Percentiles rank a stretch among this genome's conserved stretches.
Evolutionary conservation across 176 grass and related monocot species (phyloP).

Genomic region (Paspalum vaginatum): DNA sequence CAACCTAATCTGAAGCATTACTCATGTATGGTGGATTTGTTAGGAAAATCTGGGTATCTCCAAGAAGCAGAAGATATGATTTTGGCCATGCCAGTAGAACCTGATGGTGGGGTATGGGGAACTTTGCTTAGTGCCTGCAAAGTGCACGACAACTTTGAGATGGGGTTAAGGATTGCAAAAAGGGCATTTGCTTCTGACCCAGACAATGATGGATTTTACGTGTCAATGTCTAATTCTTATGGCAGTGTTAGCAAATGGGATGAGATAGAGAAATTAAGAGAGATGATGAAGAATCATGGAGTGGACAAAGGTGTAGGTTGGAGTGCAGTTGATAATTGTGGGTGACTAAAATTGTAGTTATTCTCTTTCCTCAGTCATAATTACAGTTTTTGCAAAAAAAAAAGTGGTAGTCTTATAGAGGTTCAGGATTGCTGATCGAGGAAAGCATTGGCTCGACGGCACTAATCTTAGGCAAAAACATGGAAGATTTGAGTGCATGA

Average conservation of each 20-base stretch:
- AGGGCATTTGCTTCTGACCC: slow-evolving; percentile 59
- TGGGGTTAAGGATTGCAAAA: slow-evolving; percentile 67
- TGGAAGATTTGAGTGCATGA: not conserved
- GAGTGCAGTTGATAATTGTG: slow-evolving; percentile 52
- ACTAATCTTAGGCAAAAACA: not conserved
- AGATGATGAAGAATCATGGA: slow-evolving; percentile 57
- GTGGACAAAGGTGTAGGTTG: slow-evolving; percentile 59
- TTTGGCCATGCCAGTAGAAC: slow-evolving; percentile 67
- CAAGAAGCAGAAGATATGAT: slow-evolving; percentile 69
- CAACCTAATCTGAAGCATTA: slow-evolving; percentile 74
- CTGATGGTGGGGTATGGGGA: slow-evolving; percentile 75
- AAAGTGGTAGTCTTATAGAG: not conserved
- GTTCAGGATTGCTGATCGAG: not conserved
- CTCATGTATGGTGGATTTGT: slow-evolving; percentile 69
- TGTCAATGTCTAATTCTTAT: slow-evolving; percentile 78
- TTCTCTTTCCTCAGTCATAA: not conserved
- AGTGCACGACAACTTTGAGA: slow-evolving; percentile 60
- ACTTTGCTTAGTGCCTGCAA: slow-evolving; percentile 75
- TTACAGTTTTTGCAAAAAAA: not conserved
- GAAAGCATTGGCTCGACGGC: not conserved
- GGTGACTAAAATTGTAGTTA: slow-evolving; percentile 15
- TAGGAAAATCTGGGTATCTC: slow-evolving; percentile 64
- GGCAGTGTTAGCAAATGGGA: slow-evolving; percentile 56
- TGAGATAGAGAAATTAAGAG: slow-evolving; percentile 65
- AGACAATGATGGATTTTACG: slow-evolving; percentile 66